Evolutionary conservation across 805 yeast genomes (phyloP).

Genomic region (Clavispora fructus): DNA sequence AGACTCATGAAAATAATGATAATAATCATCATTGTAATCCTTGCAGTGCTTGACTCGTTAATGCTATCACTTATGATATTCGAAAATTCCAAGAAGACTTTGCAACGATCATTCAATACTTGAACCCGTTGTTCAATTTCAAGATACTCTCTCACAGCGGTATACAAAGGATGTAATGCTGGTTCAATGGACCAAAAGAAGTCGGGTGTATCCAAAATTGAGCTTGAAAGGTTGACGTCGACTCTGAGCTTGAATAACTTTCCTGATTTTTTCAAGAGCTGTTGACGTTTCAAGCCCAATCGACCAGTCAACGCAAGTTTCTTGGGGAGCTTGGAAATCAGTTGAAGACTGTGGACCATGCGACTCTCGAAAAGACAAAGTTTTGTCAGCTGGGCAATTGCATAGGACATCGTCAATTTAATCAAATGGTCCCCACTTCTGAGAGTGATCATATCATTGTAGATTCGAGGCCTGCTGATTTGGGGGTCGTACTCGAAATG

Average conservation of each 20-base stretch:
- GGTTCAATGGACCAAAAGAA: slow-evolving; percentile 96
- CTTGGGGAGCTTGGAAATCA: slow-evolving; percentile 86
- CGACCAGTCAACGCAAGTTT: slow-evolving; percentile 86
- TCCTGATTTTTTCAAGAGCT: slow-evolving; percentile 83
- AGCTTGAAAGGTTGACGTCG: slow-evolving; percentile 87
- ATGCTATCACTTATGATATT: slow-evolving; percentile 91
- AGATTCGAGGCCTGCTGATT: slow-evolving; percentile 66
- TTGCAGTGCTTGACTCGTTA: slow-evolving; percentile 86
- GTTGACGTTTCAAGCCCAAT: slow-evolving; percentile 78
- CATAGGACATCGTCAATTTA: slow-evolving; percentile 89
- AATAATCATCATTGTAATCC: slow-evolving; percentile 88
- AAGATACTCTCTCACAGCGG: slow-evolving; percentile 83
- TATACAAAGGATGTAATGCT: slow-evolving; percentile 85
- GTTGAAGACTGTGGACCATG: slow-evolving; percentile 76
- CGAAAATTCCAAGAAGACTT: slow-evolving; percentile 87
- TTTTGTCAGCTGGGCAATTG: slow-evolving; percentile 94
- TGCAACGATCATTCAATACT: slow-evolving; percentile 88
- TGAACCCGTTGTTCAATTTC: slow-evolving; percentile 95
- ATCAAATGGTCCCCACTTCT: slow-evolving; percentile 89
- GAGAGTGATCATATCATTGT: slow-evolving; percentile 89
- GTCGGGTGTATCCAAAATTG: slow-evolving; percentile 90
- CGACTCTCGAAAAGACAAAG: slow-evolving; percentile 86
- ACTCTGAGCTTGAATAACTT: slow-evolving; percentile 83
- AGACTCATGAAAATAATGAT: slow-evolving; percentile 75
- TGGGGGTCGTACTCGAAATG: slow-evolving; percentile 66